These are phyloP conservation scores for Drechslera avenae DNA, from an alignment of 2,329 filamentous ascomycete species.

Conservation along the genomic window DNA sequence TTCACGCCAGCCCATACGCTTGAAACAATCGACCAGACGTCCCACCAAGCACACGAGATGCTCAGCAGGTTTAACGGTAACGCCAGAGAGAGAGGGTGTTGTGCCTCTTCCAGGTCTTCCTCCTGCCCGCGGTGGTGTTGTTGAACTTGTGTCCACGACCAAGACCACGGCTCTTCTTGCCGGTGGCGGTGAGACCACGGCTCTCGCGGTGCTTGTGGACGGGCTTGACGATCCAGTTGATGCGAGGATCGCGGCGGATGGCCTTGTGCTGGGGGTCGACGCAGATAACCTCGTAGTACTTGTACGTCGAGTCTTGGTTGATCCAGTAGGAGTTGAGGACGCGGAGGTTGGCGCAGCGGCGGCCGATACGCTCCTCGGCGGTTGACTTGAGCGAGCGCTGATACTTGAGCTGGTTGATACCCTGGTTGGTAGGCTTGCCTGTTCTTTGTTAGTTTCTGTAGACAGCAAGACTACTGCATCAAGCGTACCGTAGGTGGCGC, in stretches of 20 bases:
- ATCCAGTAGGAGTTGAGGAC: constrained; percentile 99
- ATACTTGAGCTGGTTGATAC: constrained; percentile 99
- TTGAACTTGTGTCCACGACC: constrained; percentile 99
- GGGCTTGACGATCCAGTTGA: constrained; percentile 99
- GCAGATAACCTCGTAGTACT: constrained; percentile 99
- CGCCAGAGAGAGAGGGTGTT: constrained; percentile 99
- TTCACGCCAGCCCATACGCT: constrained; percentile 42
- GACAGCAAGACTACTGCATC: constrained; percentile 5
- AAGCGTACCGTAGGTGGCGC: constrained; percentile 93
- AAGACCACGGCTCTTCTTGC: constrained; percentile 99
- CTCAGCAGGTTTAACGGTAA: constrained; percentile 73
- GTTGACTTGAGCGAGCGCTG: constrained; percentile 98
- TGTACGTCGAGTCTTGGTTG: constrained; percentile 99
- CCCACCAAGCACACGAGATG: constrained; percentile 35
- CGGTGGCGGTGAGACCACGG: constrained; percentile 95
- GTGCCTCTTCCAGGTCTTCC: constrained; percentile 99
- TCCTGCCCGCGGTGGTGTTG: constrained; percentile 95
- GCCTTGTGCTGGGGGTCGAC: constrained; percentile 99
- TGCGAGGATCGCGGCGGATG: constrained; percentile 97
- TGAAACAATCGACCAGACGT: constrained; percentile 39
- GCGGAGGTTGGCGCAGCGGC: constrained; percentile 97
- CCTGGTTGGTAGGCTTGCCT: constrained; percentile 99
- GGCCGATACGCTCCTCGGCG: constrained; percentile 99
- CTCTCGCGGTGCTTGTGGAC: constrained; percentile 99
- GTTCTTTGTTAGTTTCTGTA: constrained; percentile 38